Evolutionary conservation across 306 rosid genomes (phyloP).

Genomic region (Prunus salicina): DNA sequence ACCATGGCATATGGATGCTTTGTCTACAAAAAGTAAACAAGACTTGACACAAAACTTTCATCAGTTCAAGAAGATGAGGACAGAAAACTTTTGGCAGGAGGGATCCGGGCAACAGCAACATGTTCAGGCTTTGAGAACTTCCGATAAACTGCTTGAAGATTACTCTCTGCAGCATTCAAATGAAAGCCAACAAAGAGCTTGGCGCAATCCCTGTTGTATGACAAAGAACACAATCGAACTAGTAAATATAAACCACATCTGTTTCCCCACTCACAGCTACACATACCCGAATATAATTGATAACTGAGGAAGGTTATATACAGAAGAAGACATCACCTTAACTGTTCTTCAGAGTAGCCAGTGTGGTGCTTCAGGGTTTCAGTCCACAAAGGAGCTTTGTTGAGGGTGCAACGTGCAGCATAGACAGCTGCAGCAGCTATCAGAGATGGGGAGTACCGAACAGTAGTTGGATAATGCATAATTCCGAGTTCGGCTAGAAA

Average conservation of each 20-base stretch:
- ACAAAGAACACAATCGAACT: neutral
- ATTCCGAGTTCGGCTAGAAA: constrained; percentile 69
- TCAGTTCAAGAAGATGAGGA: neutral
- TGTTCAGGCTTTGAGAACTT: constrained; percentile 48
- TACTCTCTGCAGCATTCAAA: constrained; percentile 39
- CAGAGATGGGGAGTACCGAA: constrained; percentile 47
- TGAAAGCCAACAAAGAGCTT: constrained; percentile 49
- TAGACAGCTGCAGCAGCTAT: constrained; percentile 82
- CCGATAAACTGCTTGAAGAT: constrained; percentile 50
- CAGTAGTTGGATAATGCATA: constrained; percentile 44
- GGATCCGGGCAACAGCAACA: constrained; percentile 41
- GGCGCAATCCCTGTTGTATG: constrained; percentile 58
- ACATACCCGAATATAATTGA: constrained; percentile 1
- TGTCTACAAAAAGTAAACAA: constrained; percentile 6
- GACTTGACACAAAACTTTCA: neutral
- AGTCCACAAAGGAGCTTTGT: constrained; percentile 58
- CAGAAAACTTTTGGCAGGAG: constrained; percentile 12
- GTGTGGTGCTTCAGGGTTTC: constrained; percentile 64
- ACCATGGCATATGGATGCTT: neutral
- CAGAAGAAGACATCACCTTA: constrained; percentile 27
- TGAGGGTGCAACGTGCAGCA: constrained; percentile 60
- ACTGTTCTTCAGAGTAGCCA: constrained; percentile 59
- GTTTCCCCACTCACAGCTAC: neutral
- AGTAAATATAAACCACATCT: neutral
- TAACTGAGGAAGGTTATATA: no score